These are phyloP conservation scores for Podila clonocystis DNA, from an alignment of 192 early-diverging fungal genomes.

Conservation along the genomic window DNA sequence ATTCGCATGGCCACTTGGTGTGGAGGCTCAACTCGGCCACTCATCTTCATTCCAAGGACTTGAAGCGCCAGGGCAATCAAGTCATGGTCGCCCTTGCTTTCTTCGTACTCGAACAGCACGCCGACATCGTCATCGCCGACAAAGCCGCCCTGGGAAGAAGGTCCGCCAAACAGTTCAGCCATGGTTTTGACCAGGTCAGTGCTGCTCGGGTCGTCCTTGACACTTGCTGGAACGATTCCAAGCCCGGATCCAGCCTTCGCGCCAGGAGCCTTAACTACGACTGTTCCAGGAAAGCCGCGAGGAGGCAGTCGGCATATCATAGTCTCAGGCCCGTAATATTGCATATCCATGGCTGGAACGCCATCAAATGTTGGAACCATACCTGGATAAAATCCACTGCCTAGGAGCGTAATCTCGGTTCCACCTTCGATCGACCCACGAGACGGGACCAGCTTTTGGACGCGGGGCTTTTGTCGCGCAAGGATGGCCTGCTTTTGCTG, in stretches of 20 bases:
- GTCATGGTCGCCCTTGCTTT: conserved; percentile 73
- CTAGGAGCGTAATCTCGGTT: conserved; percentile 73
- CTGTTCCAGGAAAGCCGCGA: conserved; percentile 66
- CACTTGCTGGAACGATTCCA: conserved; percentile 7
- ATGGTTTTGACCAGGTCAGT: conserved; percentile 42
- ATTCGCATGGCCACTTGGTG: conserved; percentile 68
- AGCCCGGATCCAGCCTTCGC: conserved; percentile 3
- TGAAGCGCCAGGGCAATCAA: conserved; percentile 82
- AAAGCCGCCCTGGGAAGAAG: conserved; percentile 1
- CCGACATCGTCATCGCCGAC: conserved; percentile 43
- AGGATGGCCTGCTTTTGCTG: conserved; percentile 51
- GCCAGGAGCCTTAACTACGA: conserved; percentile 49
- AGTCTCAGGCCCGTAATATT: conserved; percentile 72
- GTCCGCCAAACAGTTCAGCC: conserved; percentile 47
- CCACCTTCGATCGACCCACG: conserved; percentile 85
- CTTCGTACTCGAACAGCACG: conserved; percentile 58
- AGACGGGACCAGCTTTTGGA: conserved; percentile 76
- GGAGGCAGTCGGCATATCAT: conserved; percentile 80
- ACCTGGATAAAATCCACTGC: conserved; percentile 74
- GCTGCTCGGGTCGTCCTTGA: conserved; percentile 22
- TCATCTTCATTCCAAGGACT: conserved; percentile 76
- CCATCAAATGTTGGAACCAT: conserved; percentile 78
- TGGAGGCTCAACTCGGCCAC: conserved; percentile 69
- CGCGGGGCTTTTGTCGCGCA: conserved; percentile 54
- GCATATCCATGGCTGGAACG: conserved; percentile 64